Evolutionary conservation across 352 stramenopile genomes (phyloP).

Genomic region (Globisporangium parvum): DNA sequence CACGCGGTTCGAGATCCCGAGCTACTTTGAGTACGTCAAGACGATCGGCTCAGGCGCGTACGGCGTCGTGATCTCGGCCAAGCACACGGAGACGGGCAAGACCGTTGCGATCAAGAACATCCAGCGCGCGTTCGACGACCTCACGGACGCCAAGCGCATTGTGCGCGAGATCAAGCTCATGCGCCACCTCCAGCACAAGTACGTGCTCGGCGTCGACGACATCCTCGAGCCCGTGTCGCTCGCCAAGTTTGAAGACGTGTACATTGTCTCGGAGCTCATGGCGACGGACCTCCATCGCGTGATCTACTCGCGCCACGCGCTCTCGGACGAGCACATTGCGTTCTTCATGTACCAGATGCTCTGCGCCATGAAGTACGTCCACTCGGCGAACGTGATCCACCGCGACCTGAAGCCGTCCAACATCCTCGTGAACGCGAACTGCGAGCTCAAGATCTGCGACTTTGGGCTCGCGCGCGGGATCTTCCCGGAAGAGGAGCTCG

Average conservation of each 20-base stretch:
- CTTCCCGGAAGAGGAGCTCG: conserved; percentile 20
- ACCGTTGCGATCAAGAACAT: conserved; percentile 94
- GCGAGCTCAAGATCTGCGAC: conserved; percentile 90
- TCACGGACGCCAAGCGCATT: conserved; percentile 99
- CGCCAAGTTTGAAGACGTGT: conserved; percentile 81
- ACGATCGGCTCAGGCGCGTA: conserved; percentile 89
- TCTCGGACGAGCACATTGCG: conserved; percentile 82
- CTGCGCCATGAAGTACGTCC: conserved; percentile 90
- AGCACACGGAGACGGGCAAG: conserved; percentile 31
- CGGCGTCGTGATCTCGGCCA: conserved; percentile 85
- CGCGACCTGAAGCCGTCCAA: conserved; percentile 98
- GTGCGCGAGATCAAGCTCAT: conserved; percentile 95
- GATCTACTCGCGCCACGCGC: conserved; percentile 83
- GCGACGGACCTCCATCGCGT: conserved; percentile 87
- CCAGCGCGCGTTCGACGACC: conserved; percentile 91
- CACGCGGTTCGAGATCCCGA: conserved; percentile 77
- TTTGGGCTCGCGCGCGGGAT: conserved; percentile 86
- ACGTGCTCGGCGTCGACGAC: conserved; percentile 77
- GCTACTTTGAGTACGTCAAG: conserved; percentile 76
- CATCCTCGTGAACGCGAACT: conserved; percentile 93
- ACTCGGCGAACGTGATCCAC: conserved; percentile 93
- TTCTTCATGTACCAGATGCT: conserved; percentile 92
- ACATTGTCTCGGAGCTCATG: conserved; percentile 90
- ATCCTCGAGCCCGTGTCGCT: conserved; percentile 64
- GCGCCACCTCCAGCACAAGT: conserved; percentile 89